Evolutionary conservation across 148 eudicot genomes (phyloP).

Genomic region (Rheum nobile): DNA sequence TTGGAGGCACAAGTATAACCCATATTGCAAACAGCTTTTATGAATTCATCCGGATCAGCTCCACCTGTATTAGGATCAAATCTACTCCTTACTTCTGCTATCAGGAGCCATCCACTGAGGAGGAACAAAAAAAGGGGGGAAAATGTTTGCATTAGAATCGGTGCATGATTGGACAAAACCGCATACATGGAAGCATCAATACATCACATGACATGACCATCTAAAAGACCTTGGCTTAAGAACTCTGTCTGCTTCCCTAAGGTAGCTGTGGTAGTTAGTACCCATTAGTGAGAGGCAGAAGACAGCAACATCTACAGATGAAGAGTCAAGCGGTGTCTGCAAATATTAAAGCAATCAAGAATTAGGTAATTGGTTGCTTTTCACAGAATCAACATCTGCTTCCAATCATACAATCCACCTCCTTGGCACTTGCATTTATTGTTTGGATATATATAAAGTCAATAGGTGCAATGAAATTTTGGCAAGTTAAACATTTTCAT

Average conservation of each 20-base stretch:
- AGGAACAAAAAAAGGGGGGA: not conserved
- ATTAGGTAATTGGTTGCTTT: not conserved
- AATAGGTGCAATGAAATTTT: not conserved
- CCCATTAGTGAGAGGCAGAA: constrained; percentile 98
- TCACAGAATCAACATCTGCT: not conserved
- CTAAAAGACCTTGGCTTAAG: constrained; percentile 57
- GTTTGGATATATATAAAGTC: too few species aligned
- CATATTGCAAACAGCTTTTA: constrained; percentile 57
- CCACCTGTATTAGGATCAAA: constrained; percentile 84
- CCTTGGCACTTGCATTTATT: not conserved
- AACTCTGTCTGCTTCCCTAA: constrained; percentile 81
- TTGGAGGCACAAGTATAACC: constrained; percentile 52
- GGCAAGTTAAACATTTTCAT: not conserved
- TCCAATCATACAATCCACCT: not conserved
- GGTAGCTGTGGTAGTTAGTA: constrained; percentile 60
- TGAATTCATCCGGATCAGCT: constrained; percentile 66
- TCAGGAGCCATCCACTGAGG: constrained; percentile 85
- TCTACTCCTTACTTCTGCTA: constrained; percentile 96
- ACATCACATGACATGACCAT: not conserved
- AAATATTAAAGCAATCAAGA: constrained; percentile 9
- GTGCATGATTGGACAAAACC: not conserved
- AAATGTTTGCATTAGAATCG: not conserved
- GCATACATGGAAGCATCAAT: not conserved
- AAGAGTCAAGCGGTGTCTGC: constrained; percentile 81
- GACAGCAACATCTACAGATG: constrained; percentile 74